Percentiles rank a stretch among this genome's conserved stretches.
These are phyloP conservation scores for Penicillium simplicissimum DNA, from an alignment of 495 filamentous ascomycete genomes.

Conservation along the genomic window DNA sequence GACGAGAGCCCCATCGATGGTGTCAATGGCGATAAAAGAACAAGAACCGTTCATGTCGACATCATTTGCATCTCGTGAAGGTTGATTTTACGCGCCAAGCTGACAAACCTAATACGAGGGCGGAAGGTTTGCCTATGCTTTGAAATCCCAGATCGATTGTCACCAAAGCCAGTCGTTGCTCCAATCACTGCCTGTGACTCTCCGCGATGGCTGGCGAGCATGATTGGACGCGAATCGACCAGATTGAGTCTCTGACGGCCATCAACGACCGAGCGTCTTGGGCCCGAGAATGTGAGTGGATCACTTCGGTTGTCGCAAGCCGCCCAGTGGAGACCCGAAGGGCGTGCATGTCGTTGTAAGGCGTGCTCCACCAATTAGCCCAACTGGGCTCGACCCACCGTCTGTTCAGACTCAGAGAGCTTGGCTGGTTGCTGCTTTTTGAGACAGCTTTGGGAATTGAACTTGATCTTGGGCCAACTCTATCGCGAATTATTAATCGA, in stretches of 20 bases:
- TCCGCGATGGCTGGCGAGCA: not conserved
- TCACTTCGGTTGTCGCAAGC: slow-evolving; percentile 1
- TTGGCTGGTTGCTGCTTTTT: not conserved
- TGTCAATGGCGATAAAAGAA: slow-evolving; percentile 1
- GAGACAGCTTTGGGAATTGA: not conserved
- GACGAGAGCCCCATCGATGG: slow-evolving; percentile 5
- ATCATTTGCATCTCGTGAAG: not conserved
- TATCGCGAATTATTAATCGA: not conserved
- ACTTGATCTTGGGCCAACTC: not conserved
- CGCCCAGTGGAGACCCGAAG: slow-evolving; percentile 28
- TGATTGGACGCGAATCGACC: slow-evolving; percentile 13
- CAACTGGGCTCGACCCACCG: slow-evolving; percentile 9
- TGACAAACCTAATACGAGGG: slow-evolving; percentile 11
- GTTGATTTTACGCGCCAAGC: not conserved
- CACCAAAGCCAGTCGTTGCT: not conserved
- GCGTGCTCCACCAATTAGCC: slow-evolving; percentile 24
- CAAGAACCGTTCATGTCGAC: not conserved
- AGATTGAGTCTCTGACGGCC: slow-evolving; percentile 1
- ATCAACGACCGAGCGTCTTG: slow-evolving; percentile 9
- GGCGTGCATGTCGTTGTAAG: slow-evolving; percentile 31
- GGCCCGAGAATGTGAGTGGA: slow-evolving; percentile 20
- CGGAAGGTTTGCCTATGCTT: slow-evolving; percentile 7
- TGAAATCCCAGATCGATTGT: slow-evolving; percentile 6
- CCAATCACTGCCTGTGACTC: not conserved
- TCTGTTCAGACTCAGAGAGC: slow-evolving; percentile 1